phyloP scores from a whole-genome alignment of 495 filamentous ascomycete genomes.

The Penicillium waksmanii region DNA sequence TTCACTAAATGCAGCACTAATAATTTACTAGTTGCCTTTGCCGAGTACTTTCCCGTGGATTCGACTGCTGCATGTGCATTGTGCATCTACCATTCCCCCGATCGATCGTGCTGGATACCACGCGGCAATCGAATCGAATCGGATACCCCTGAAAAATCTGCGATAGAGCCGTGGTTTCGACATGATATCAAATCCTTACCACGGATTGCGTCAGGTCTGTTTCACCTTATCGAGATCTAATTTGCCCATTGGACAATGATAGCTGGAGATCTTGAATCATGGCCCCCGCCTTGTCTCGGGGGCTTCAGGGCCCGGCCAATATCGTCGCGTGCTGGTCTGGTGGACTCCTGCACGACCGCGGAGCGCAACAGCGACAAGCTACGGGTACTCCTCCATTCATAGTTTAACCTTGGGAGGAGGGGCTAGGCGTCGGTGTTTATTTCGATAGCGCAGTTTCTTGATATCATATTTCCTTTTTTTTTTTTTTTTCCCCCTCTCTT shows the following conservation, averaged over 20 bases:
- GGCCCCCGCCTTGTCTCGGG: not conserved
- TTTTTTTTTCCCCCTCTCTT: not conserved
- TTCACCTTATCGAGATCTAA: conserved; percentile 7
- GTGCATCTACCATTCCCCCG: not conserved
- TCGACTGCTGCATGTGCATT: not conserved
- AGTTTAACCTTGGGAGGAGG: not conserved
- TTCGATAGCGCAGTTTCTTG: conserved; percentile 3
- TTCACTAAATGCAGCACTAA: not conserved
- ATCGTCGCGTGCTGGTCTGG: not conserved
- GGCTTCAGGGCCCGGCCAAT: too few relatives aligned
- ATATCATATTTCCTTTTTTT: not conserved
- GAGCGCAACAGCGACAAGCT: not conserved
- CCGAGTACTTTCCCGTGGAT: too few relatives aligned
- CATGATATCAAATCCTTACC: not conserved
- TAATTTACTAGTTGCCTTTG: not conserved
- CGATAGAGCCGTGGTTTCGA: not conserved
- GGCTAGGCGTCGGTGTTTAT: not conserved
- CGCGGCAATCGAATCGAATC: not conserved
- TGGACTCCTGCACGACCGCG: not conserved
- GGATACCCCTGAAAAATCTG: conserved; percentile 5
- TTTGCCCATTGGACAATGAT: conserved; percentile 1
- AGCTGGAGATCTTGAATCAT: not conserved
- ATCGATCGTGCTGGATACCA: too few relatives aligned
- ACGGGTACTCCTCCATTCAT: not conserved
- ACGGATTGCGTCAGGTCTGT: conserved; percentile 6